A percentile compares a stretch with the other conserved stretches of the same genome.
These are phyloP conservation scores for Scolecobasidium constrictum DNA, from an alignment of 2,329 filamentous ascomycete species.

Conservation along the genomic window DNA sequence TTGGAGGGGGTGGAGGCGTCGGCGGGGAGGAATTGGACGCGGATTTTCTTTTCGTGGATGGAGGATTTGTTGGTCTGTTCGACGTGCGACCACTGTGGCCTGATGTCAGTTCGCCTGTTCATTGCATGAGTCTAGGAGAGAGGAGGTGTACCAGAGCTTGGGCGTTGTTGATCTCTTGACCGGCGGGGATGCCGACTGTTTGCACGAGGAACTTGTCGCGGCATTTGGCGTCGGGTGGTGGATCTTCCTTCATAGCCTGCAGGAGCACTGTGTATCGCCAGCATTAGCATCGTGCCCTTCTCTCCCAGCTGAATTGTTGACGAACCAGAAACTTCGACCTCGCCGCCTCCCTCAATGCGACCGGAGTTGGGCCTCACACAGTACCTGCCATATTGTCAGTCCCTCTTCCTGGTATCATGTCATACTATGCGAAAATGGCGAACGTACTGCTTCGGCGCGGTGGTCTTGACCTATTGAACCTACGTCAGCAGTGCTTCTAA, in stretches of 20 bases:
- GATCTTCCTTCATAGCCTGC: constrained; percentile 96
- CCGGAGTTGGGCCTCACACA: constrained; percentile 96
- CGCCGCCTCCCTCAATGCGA: constrained; percentile 79
- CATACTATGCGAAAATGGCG: background rate
- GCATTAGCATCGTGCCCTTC: constrained; percentile 1
- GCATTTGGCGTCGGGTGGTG: constrained; percentile 75
- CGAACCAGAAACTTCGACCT: constrained; percentile 87
- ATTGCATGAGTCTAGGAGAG: constrained; percentile 11
- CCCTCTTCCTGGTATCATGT: constrained; percentile 10
- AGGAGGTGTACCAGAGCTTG: constrained; percentile 57
- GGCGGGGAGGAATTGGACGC: constrained; percentile 70
- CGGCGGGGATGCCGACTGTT: constrained; percentile 70
- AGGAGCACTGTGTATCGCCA: constrained; percentile 59
- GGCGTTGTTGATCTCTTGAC: constrained; percentile 75
- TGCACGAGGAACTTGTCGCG: constrained; percentile 97
- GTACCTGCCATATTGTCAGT: constrained; percentile 58
- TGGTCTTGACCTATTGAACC: constrained; percentile 81
- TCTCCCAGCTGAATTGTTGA: too few species aligned
- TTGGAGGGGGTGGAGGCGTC: constrained; percentile 17
- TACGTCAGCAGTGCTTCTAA: background rate
- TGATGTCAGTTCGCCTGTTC: constrained; percentile 10
- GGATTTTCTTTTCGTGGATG: constrained; percentile 91
- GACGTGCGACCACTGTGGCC: constrained; percentile 58
- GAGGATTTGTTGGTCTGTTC: constrained; percentile 63
- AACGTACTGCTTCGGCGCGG: constrained; percentile 91